Conservation (phyloP, 805 yeast species). For the Saturnispora gosingensis region DNA sequence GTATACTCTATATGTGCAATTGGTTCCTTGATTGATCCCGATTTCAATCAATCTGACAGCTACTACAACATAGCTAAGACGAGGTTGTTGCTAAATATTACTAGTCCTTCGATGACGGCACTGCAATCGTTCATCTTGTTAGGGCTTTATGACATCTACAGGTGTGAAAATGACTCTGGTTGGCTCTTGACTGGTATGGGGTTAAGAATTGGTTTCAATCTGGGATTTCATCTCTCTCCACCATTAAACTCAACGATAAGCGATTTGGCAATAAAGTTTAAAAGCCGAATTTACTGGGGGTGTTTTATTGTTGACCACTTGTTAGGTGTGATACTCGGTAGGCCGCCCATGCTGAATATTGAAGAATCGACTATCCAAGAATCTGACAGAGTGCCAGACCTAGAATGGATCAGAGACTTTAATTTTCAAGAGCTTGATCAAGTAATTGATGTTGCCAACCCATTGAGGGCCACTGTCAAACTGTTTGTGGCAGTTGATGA, state of each 20-base stretch:
- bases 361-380: slow-evolving; percentile 54
- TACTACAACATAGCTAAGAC: slow-evolving; percentile 42
- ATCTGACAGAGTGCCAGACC: slow-evolving; percentile 49
- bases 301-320: slow-evolving; percentile 57
- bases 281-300: slow-evolving; percentile 60
- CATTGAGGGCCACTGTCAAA: slow-evolving; percentile 34
- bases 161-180: slow-evolving; percentile 47
- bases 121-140: slow-evolving; percentile 50
- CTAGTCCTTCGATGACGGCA: slow-evolving; percentile 42
- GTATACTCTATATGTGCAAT: slow-evolving; percentile 50
- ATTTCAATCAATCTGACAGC: slow-evolving; percentile 28
- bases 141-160: slow-evolving; percentile 54
- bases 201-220: slow-evolving; percentile 53
- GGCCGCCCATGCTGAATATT: slow-evolving; percentile 46
- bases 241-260: slow-evolving; percentile 28
- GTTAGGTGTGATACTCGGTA: slow-evolving; percentile 48
- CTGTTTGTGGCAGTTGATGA: slow-evolving; percentile 37
- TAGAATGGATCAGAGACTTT: slow-evolving; percentile 54
- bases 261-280: slow-evolving; percentile 45
- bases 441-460: slow-evolving; percentile 32
- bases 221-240: slow-evolving; percentile 56
- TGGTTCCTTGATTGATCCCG: slow-evolving; percentile 38
- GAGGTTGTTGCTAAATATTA: slow-evolving; percentile 32
- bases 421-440: slow-evolving; percentile 29
- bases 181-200: slow-evolving; percentile 60